Conservation (phyloP, 2,329 filamentous ascomycete genomes). For the Chaetothyriales sp. region DNA sequence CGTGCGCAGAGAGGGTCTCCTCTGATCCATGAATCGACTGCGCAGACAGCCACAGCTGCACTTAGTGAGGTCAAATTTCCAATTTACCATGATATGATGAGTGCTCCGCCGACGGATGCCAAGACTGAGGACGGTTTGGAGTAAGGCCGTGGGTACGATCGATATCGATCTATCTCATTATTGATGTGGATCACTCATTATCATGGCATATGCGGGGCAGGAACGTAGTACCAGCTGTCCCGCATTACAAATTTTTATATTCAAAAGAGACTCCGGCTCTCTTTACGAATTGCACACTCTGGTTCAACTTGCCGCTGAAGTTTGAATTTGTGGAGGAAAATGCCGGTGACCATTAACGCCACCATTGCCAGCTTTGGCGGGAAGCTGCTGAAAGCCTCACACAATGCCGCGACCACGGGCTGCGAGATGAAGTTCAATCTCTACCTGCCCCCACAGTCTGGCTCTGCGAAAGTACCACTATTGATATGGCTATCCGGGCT, state of each 20-base stretch:
- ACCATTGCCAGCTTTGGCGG: constrained; percentile 87
- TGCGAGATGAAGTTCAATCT: constrained; percentile 90
- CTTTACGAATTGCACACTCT: no score
- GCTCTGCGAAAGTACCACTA: constrained; percentile 56
- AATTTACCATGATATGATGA: no score
- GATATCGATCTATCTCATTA: no score
- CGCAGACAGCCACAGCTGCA: no score
- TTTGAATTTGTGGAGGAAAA: constrained; percentile 44
- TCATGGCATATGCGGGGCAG: not conserved
- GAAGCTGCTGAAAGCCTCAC: constrained; percentile 84
- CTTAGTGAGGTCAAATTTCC: no score
- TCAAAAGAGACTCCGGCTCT: not conserved
- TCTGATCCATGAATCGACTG: no score
- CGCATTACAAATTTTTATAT: not conserved
- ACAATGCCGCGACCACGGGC: constrained; percentile 62
- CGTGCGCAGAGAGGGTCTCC: no score
- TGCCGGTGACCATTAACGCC: constrained; percentile 67
- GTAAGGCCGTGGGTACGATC: no score
- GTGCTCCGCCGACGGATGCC: no score
- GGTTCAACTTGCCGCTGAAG: not conserved
- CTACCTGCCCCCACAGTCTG: constrained; percentile 66
- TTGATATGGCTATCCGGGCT: constrained; percentile 88
- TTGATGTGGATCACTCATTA: not conserved
- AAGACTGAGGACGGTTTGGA: no score
- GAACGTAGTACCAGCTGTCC: not conserved